These are phyloP conservation scores for Colletotrichum falcatum DNA, from an alignment of 2,329 filamentous ascomycete species.

Conservation along the genomic window DNA sequence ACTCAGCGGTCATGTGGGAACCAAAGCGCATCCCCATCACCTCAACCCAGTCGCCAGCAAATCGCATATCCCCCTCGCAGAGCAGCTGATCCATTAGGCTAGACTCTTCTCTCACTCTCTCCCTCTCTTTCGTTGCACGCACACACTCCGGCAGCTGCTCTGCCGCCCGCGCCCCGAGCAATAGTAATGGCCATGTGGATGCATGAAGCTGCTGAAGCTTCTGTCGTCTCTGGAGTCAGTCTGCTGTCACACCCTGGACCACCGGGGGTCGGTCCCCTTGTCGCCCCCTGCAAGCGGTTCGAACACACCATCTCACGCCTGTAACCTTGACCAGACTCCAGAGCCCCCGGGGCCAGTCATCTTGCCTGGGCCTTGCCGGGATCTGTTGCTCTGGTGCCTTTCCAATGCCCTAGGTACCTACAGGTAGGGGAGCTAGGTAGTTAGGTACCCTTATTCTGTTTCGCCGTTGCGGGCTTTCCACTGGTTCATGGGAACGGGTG, in stretches of 20 bases:
- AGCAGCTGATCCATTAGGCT: neutral
- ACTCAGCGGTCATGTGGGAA: neutral
- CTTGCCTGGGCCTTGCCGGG: neutral
- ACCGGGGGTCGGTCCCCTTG: slow-evolving; percentile 16
- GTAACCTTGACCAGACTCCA: neutral
- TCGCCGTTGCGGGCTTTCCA: neutral
- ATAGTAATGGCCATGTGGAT: slow-evolving; percentile 1
- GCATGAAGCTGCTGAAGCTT: slow-evolving; percentile 40
- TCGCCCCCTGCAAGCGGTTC: slow-evolving; percentile 17
- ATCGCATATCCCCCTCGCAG: neutral
- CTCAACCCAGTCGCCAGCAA: neutral
- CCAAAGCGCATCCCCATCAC: neutral
- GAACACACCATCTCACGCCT: slow-evolving; percentile 8
- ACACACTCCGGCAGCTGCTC: slow-evolving; percentile 8
- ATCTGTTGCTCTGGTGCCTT: slow-evolving; percentile 27
- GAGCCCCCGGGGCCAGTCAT: slow-evolving; percentile 1
- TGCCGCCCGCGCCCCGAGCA: slow-evolving; percentile 2
- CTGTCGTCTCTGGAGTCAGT: slow-evolving; percentile 32
- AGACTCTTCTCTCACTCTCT: neutral
- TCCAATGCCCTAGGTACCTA: too few relatives aligned
- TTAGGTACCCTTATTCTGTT: neutral
- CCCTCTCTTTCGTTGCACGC: neutral
- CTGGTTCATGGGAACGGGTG: neutral
- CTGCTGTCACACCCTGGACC: slow-evolving; percentile 27
- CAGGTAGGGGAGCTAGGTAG: too few relatives aligned